Evolutionary conservation across 139 green algal species (phyloP).

Genomic region (Raphidocelis subcapitata): DNA sequence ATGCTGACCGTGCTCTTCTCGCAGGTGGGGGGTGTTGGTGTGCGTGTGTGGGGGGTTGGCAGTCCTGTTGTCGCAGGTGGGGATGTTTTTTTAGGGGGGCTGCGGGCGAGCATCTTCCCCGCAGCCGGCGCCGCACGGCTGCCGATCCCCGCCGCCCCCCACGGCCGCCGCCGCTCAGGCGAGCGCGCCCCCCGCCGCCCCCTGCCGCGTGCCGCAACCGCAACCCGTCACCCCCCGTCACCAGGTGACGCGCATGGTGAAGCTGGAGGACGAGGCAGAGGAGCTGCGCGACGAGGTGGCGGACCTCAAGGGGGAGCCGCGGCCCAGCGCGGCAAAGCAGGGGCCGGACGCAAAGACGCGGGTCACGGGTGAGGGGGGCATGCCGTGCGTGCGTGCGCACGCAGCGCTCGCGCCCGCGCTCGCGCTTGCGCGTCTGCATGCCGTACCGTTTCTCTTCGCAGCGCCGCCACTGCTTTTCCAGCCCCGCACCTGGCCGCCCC

Average conservation of each 20-base stretch:
- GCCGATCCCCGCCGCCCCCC: neutral
- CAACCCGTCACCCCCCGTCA: too few species aligned
- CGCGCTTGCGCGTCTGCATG: too few species aligned
- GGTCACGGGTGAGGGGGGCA: too few species aligned
- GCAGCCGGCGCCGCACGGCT: neutral
- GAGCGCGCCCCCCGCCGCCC: neutral
- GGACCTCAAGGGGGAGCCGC: slow-evolving; percentile 17
- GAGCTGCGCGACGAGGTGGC: neutral
- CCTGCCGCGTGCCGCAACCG: neutral
- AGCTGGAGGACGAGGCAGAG: slow-evolving; percentile 9
- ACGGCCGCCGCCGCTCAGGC: neutral
- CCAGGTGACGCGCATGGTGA: slow-evolving; percentile 14
- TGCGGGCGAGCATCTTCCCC: neutral
- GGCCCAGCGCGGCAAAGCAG: too few species aligned
- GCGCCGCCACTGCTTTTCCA: too few species aligned
- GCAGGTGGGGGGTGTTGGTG: neutral
- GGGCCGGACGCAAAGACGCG: too few species aligned
- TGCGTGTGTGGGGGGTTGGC: neutral
- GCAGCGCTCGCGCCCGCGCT: too few species aligned
- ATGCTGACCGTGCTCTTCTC: neutral
- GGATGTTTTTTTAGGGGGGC: neutral
- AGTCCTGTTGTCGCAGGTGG: neutral
- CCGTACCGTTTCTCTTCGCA: too few species aligned
- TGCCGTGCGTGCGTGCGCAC: too few species aligned
- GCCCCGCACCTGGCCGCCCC: too few species aligned